These are phyloP conservation scores for Aureobasidium sp. DNA, from an alignment of 2,329 filamentous ascomycete species.

Conservation along the genomic window DNA sequence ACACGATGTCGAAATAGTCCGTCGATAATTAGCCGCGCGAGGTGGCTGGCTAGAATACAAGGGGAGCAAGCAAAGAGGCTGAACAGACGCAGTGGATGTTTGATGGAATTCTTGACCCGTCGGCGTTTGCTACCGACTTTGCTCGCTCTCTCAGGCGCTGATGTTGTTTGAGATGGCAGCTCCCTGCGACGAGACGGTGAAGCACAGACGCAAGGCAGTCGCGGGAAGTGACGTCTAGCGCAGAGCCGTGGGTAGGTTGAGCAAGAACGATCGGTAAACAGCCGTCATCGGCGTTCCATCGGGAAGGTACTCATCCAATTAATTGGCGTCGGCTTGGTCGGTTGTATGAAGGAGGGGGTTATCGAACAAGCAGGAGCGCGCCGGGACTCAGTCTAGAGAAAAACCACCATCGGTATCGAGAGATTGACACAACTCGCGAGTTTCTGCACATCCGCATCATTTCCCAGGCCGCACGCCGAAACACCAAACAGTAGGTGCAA, in stretches of 20 bases:
- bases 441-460: neutral
- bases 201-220: neutral
- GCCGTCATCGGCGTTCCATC: constrained; percentile 11
- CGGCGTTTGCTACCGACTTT: neutral
- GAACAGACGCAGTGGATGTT: neutral
- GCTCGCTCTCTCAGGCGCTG: neutral
- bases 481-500: constrained; percentile 11
- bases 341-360: neutral
- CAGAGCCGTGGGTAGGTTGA: neutral
- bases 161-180: neutral
- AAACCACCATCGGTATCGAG: neutral
- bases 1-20: neutral
- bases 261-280: constrained; percentile 10
- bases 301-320: constrained; percentile 8
- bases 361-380: neutral
- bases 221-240: constrained; percentile 6
- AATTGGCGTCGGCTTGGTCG: constrained; percentile 7
- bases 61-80: constrained; percentile 2
- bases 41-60: neutral
- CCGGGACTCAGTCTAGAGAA: neutral
- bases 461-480: neutral
- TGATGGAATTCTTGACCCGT: neutral
- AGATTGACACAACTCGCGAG: neutral
- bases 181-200: neutral
- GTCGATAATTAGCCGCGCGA: neutral